Percentiles rank a stretch among this genome's conserved stretches.
Conservation (phyloP, 805 yeast species). For the Scheffersomyces ergatensis region DNA sequence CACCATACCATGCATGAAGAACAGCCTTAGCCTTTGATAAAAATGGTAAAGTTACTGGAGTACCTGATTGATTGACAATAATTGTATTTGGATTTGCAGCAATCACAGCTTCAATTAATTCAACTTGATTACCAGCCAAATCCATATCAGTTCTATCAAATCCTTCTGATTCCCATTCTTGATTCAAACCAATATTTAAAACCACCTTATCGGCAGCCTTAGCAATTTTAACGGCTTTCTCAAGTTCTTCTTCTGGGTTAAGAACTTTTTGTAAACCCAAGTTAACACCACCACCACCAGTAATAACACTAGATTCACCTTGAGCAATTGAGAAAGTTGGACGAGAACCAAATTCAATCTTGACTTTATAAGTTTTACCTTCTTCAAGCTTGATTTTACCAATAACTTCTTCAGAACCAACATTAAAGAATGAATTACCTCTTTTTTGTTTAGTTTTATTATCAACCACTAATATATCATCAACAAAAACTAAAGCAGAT, state of each 20-base stretch:
- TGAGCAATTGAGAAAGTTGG: conserved; percentile 13
- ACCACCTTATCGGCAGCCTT: conserved; percentile 26
- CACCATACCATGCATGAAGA: conserved; percentile 37
- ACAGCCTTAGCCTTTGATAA: conserved; percentile 18
- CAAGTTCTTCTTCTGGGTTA: conserved; percentile 22
- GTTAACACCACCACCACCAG: conserved; percentile 22
- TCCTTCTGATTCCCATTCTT: conserved; percentile 32
- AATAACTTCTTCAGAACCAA: conserved; percentile 49
- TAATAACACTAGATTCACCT: conserved; percentile 13
- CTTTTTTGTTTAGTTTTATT: conserved; percentile 49
- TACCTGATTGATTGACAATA: conserved; percentile 31
- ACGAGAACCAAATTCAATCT: conserved; percentile 46
- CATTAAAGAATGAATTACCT: conserved; percentile 50
- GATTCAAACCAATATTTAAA: conserved; percentile 22
- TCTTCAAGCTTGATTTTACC: conserved; percentile 35
- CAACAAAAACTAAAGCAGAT: conserved; percentile 51
- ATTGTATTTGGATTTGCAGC: conserved; percentile 27
- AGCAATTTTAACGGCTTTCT: conserved; percentile 23
- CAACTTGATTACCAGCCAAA: conserved; percentile 25
- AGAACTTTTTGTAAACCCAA: conserved; percentile 21
- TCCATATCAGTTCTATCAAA: conserved; percentile 27
- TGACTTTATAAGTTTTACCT: conserved; percentile 44
- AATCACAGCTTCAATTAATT: conserved; percentile 20
- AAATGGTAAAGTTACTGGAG: conserved; percentile 34
- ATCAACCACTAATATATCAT: conserved; percentile 53